phyloP scores from a whole-genome alignment of 2,329 filamentous ascomycete genomes.

The Venturia asperata region DNA sequence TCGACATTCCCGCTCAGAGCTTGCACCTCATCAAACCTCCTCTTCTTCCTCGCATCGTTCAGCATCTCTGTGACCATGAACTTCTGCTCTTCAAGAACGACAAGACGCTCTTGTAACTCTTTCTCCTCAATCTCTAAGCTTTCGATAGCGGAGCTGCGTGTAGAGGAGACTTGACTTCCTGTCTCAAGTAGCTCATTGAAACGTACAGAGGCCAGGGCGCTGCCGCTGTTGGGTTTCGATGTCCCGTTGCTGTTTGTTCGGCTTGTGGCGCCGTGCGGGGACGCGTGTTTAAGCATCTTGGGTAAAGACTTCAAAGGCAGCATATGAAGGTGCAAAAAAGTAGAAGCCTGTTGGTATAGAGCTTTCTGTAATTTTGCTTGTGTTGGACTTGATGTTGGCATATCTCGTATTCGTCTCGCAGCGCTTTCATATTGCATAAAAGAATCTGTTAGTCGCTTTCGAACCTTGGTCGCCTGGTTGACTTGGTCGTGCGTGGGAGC shows the following conservation, averaged over 20 bases:
- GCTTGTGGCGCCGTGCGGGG: conserved; percentile 38
- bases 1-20: conserved; percentile 73
- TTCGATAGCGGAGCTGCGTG: conserved; percentile 52
- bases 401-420: conserved; percentile 70
- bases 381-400: conserved; percentile 63
- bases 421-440: conserved; percentile 83
- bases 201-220: conserved; percentile 53
- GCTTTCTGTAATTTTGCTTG: conserved; percentile 72
- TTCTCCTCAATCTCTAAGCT: conserved; percentile 78
- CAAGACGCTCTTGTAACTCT: conserved; percentile 67
- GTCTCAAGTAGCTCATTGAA: conserved; percentile 43
- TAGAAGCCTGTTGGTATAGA: conserved; percentile 73
- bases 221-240: conserved; percentile 23
- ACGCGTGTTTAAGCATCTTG: conserved; percentile 48
- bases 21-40: conserved; percentile 80
- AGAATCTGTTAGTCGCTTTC: conserved; percentile 81
- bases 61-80: conserved; percentile 88
- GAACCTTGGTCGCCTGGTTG: conserved; percentile 77
- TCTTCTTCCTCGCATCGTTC: conserved; percentile 62
- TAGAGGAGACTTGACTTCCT: conserved; percentile 26
- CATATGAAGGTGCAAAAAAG: conserved; percentile 85
- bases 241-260: conserved; percentile 29
- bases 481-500: conserved; percentile 64
- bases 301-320: conserved; percentile 61
- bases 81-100: conserved; percentile 83